These are phyloP conservation scores for Irpex sp. DNA, from an alignment of 1,284 basidiomycete species.

Conservation along the genomic window DNA sequence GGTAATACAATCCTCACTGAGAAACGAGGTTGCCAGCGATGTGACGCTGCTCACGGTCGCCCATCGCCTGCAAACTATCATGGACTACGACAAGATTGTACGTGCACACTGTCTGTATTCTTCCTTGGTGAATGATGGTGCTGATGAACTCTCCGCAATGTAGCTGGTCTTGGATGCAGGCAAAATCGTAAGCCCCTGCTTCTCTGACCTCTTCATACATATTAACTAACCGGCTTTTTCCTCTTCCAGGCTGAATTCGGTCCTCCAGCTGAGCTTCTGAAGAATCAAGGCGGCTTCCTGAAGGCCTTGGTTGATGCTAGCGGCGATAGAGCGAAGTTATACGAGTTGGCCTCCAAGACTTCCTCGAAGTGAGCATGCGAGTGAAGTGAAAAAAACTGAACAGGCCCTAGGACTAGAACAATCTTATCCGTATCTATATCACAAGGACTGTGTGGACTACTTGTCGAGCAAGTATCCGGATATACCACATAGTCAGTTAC, in stretches of 20 bases:
- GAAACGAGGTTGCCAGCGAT: conserved; percentile 47
- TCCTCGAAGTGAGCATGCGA: no score
- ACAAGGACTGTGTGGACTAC: no score
- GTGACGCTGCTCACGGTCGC: conserved; percentile 65
- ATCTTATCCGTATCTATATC: no score
- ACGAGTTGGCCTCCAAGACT: conserved; percentile 20
- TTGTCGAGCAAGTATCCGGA: no score
- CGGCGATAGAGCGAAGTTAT: conserved; percentile 31
- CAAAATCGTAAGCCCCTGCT: conserved; percentile 11
- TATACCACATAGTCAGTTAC: no score
- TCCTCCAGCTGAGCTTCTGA: conserved; percentile 30
- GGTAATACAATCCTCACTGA: conserved; percentile 55
- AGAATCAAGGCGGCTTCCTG: conserved; percentile 30
- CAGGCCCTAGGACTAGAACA: no score
- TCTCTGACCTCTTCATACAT: no score
- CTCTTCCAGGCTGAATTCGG: conserved; percentile 30
- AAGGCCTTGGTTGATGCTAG: conserved; percentile 35
- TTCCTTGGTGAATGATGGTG: neutral
- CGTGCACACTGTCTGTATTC: conserved; percentile 13
- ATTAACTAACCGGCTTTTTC: neutral
- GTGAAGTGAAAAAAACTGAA: no score
- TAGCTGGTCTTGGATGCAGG: conserved; percentile 35
- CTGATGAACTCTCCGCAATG: neutral
- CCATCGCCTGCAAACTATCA: conserved; percentile 68
- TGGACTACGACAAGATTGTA: conserved; percentile 49